phyloP scores from a whole-genome alignment of 345 rosid genomes.

The Euphorbia tirucalli region DNA sequence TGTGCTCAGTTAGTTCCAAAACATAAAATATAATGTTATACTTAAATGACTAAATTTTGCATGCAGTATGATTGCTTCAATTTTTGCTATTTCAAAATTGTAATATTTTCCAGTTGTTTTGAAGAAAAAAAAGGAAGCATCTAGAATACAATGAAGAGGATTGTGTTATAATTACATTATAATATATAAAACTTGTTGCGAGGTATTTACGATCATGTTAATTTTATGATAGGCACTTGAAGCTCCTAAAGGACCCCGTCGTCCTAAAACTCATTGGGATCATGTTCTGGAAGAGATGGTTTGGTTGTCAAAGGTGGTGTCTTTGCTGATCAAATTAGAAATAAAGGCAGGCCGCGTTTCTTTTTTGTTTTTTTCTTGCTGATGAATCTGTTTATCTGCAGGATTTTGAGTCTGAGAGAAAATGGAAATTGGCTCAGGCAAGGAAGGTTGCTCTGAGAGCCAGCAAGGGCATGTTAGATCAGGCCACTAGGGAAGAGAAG shows the following conservation, averaged over 20 bases:
- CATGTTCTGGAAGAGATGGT: slow-evolving; percentile 97
- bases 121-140: not conserved
- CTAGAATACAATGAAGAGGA: not conserved
- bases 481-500: slow-evolving; percentile 85
- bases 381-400: slow-evolving; percentile 35
- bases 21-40: not conserved
- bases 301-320: slow-evolving; percentile 92
- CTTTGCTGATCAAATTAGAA: slow-evolving; percentile 10
- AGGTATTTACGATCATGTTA: slow-evolving; percentile 16
- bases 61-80: not conserved
- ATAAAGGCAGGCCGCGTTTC: not conserved
- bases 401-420: slow-evolving; percentile 99
- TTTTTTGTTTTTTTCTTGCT: slow-evolving; percentile 27
- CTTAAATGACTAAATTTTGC: not conserved
- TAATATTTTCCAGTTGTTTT: not conserved
- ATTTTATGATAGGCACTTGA: slow-evolving; percentile 64
- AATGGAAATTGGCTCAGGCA: slow-evolving; percentile 96
- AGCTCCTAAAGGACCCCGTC: slow-evolving; percentile 89
- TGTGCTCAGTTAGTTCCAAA: not conserved
- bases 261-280: slow-evolving; percentile 98
- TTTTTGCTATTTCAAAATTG: not conserved
- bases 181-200: not conserved
- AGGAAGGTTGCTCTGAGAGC: slow-evolving; percentile 94
- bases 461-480: slow-evolving; percentile 96
- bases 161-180: not conserved